Conservation (phyloP, 495 filamentous ascomycete species). For the Darksidea phi region DNA sequence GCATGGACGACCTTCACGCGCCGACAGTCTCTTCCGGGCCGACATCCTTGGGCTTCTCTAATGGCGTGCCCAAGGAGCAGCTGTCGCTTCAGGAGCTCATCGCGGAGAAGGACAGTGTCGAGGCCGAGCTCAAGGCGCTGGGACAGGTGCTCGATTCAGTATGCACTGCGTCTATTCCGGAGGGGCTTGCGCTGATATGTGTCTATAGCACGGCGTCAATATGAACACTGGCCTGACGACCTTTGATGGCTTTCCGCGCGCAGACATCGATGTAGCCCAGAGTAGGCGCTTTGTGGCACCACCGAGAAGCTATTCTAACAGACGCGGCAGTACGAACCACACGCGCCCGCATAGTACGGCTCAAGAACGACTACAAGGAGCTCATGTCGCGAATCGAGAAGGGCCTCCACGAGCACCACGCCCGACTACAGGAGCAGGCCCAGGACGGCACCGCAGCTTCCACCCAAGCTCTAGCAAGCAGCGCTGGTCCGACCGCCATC, state of each 20-base stretch:
- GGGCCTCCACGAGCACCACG: slow-evolving; percentile 77
- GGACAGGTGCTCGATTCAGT: slow-evolving; percentile 86
- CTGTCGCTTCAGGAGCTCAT: slow-evolving; percentile 56
- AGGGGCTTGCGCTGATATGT: slow-evolving; percentile 5
- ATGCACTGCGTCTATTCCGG: slow-evolving; percentile 36
- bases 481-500: slow-evolving; percentile 38
- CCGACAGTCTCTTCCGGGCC: slow-evolving; percentile 47
- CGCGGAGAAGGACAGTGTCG: slow-evolving; percentile 73
- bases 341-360: slow-evolving; percentile 79
- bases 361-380: slow-evolving; percentile 90
- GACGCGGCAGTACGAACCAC: slow-evolving; percentile 74
- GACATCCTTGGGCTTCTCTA: slow-evolving; percentile 38
- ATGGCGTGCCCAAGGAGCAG: slow-evolving; percentile 36
- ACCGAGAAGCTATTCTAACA: slow-evolving; percentile 1
- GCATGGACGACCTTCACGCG: slow-evolving; percentile 44
- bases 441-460: slow-evolving; percentile 5
- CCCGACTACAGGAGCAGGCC: slow-evolving; percentile 46
- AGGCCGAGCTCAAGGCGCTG: slow-evolving; percentile 80
- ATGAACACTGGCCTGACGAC: slow-evolving; percentile 91
- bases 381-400: slow-evolving; percentile 80
- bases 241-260: slow-evolving; percentile 87
- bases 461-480: background rate
- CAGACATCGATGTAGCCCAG: slow-evolving; percentile 93
- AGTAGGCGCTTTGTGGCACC: slow-evolving; percentile 55
- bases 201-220: slow-evolving; percentile 75